Evolutionary conservation across 768 basidiomycete species (phyloP), one percentile per base, ranked within the genome.

Genomic region (Lepiota venenata): DNA sequence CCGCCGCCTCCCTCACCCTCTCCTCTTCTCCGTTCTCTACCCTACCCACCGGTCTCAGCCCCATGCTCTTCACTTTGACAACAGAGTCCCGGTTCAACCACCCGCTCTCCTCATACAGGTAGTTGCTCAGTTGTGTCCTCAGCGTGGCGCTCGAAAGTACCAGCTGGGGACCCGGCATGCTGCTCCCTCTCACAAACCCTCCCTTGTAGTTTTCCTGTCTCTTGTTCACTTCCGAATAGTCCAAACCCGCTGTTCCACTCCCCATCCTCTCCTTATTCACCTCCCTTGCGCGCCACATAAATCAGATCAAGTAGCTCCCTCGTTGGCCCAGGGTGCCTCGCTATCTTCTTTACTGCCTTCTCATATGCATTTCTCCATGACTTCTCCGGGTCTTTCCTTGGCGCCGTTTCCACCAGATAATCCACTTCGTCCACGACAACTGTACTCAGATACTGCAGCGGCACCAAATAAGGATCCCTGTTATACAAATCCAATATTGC

Each of bases 351-450:
- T 56, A 66, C 65, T 27, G 70, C 71, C 61, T 74, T 77, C 54
- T 67, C 66, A 41, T 60, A 58, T 7, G 72, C 69, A 45, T 66
- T 64, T 47, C 61, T 64, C 47, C 67, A 74, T 29, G 73, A 72
- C 63, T 63, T 75, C 61, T 58, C 71, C 41, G 65, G 67, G 52
- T 67, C 67, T 55, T 71, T 74, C 55, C 63, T 66, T 12, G 84
- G 78, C 4, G 77, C 68, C 2, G 75, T 79, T 55, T 79, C 80
- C 50, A 92, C 72, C 38, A 91, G 70, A 65, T 84, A 86, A 62
- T 91, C 90, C 44, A 82, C 84, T 64, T 91, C 89, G 58, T 91
- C 89, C 51, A 91, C 82, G 35, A 84, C 82, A 44, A 91, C 75
- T 1, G 77, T 79, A 12, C 78, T 78, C 48, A 88, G 67, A 46